Base-by-base conservation (phyloP, 768 basidiomycete genomes). In the Tricholoma sp. region DNA sequence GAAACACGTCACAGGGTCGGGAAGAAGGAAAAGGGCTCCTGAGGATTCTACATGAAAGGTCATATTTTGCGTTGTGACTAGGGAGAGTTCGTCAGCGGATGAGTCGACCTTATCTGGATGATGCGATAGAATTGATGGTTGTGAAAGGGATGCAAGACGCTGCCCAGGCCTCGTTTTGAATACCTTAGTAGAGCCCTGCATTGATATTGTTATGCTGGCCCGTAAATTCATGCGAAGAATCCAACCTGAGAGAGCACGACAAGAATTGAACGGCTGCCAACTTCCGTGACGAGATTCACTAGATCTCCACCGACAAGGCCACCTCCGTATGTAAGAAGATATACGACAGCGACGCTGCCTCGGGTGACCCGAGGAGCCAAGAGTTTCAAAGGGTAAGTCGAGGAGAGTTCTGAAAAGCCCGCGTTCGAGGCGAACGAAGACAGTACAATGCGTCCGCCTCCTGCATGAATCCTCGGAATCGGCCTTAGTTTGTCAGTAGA, bases 1-100 rank as follows among this genome's bases (percentile, higher is more conserved):
- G 74, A 96, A 98, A 70, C 94, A 97, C 18, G 94, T 93, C 49
- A 97, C 91, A 20, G 94, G 92, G 65, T 96, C 90, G 1, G 94
- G 95, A 29, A 98, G 82, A 49, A 97, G 79, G 64, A 94, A 83
- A 50, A 98, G 77, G 2, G 81, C 74, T 37, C 85, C 77, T 0
- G 69, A 65, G 1, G 80, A 63, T 4, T 75, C 71, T 49, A 97
- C 70, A 8, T 65, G 72, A 52, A 86, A 84, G 39, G 79, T 76
- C 65, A 89, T 74, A n/a, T 73, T 74, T 66, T 94, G 91, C 39
- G 70, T 75, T 6, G 91, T 94, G 50, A 70, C 59, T 48, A 49
- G 51, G 31, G 34, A 18, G 17, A 24, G 49, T 6, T 48, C 37
- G 41, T 50, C 12, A 34, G 49, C 34, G 18, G 20, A 28, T 20